Conservation (phyloP, 768 basidiomycete species). For the Cytidiella melzeri region DNA sequence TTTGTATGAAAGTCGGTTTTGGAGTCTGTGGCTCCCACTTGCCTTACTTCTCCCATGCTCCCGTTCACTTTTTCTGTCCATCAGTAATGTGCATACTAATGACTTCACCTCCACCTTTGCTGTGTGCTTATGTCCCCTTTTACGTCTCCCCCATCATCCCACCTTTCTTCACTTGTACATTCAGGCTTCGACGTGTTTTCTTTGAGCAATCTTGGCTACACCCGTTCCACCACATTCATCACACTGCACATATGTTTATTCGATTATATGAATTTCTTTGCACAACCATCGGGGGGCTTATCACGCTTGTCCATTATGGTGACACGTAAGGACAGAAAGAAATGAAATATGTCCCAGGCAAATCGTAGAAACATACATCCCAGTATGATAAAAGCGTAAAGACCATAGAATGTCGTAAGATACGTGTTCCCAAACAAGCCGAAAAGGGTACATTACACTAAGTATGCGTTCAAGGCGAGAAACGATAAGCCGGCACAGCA, state of each 20-base stretch:
- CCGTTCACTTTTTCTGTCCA: conserved; percentile 9
- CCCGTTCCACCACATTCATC: conserved; percentile 18
- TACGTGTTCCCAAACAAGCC: no score
- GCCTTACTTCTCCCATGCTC: background rate
- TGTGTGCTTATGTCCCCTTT: conserved; percentile 13
- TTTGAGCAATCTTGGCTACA: conserved; percentile 25
- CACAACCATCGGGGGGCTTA: no score
- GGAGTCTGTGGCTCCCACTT: conserved; percentile 11
- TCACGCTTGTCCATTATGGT: no score
- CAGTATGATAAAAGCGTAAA: no score
- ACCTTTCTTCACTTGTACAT: conserved; percentile 17
- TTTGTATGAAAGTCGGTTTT: no score
- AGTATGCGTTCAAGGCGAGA: background rate
- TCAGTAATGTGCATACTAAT: conserved; percentile 15
- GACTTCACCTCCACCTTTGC: conserved; percentile 13
- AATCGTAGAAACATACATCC: no score
- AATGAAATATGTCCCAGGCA: no score
- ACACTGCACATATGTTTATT: conserved; percentile 26
- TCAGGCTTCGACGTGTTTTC: conserved; percentile 31
- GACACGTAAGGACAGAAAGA: no score
- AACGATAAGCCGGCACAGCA: no score
- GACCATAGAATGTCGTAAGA: no score
- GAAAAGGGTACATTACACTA: no score
- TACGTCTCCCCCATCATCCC: conserved; percentile 23
- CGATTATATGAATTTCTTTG: conserved; percentile 20